Base-by-base conservation (phyloP, 2,329 filamentous ascomycete genomes). In the Ophiostoma australiae region DNA sequence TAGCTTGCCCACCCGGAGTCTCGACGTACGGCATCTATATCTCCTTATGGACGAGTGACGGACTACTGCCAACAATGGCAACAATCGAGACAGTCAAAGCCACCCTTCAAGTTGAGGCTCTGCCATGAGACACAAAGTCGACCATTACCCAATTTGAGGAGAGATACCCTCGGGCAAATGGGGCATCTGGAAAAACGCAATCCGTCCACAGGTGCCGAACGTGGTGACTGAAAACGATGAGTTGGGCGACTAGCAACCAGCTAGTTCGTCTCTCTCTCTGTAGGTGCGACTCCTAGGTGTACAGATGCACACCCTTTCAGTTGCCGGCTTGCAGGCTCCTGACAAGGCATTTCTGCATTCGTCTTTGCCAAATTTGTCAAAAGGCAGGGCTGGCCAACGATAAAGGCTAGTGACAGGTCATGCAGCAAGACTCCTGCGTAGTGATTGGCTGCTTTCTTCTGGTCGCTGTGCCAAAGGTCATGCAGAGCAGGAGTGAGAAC, bases 341-440 rank as follows among this genome's bases (percentile, higher is more conserved):
- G 52, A 58, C 52, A 58, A 23, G 52, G 52, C 52, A 58, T 58
- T 13, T 27, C 52, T 27, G n/a, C 52, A 58, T 55, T 55, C 27
- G 55, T 61, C 2, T 61, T 17, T 37, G 3, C 4, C 4, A 20
- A 39, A 65, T 61, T 17, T 37, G 3, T 10, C 4, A 20, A 39
- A 65, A 66, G 33, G 63, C 63, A 66, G 63, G 35, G 33, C 35
- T 66, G 63, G 33, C 63, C 63, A 39, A 39, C 63, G 20, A 66
- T 1, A 66, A 66, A 4, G 20, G n/a, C 33, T 10, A 20, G 4
- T n/a, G 63, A 20, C 35, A 65, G 63, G 63, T 66, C 63, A 66
- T 66, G 63, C 63, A 39, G 15, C 35, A 66, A 6, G 31, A 39
- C 7, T 20, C 35, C 23, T 5, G 35, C 41, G 7, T 1, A 63